Conservation (phyloP, 495 filamentous ascomycete genomes). For the Penicillium herquei region DNA sequence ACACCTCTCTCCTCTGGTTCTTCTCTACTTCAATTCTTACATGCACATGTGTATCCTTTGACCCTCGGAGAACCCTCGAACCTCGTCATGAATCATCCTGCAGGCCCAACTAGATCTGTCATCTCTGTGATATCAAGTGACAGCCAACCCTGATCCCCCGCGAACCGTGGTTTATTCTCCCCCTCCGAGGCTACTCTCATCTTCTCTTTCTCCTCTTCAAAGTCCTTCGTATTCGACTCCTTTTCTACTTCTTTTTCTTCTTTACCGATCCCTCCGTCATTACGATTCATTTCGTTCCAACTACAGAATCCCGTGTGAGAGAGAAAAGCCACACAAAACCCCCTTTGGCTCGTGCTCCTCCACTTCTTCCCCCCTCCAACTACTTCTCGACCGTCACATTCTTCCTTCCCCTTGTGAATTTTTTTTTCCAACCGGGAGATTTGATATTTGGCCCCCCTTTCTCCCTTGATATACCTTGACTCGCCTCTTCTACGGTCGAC, state of each 20-base stretch:
- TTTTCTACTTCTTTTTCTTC: too few relatives aligned
- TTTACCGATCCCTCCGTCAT: not conserved
- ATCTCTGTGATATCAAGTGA: not conserved
- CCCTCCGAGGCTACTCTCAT: not conserved
- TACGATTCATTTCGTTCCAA: not conserved
- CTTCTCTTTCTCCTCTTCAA: too few relatives aligned
- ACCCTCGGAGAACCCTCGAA: not conserved
- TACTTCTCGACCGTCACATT: constrained; percentile 5
- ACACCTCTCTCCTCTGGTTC: not conserved
- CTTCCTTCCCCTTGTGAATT: constrained; percentile 4
- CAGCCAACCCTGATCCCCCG: constrained; percentile 3
- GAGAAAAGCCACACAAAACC: constrained; percentile 2
- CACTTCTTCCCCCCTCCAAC: constrained; percentile 7
- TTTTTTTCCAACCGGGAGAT: not conserved
- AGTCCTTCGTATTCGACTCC: too few relatives aligned
- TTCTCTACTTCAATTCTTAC: not conserved
- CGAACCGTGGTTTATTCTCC: constrained; percentile 10
- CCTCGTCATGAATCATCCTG: not conserved
- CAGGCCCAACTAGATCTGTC: not conserved
- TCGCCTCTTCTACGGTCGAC: not conserved
- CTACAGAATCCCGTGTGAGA: not conserved
- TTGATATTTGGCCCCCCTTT: not conserved
- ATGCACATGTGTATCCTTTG: not conserved
- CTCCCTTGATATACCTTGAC: constrained; percentile 1
- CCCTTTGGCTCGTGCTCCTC: constrained; percentile 16